Base-by-base conservation (phyloP, 768 basidiomycete species). In the Tricholoma matsutake region DNA sequence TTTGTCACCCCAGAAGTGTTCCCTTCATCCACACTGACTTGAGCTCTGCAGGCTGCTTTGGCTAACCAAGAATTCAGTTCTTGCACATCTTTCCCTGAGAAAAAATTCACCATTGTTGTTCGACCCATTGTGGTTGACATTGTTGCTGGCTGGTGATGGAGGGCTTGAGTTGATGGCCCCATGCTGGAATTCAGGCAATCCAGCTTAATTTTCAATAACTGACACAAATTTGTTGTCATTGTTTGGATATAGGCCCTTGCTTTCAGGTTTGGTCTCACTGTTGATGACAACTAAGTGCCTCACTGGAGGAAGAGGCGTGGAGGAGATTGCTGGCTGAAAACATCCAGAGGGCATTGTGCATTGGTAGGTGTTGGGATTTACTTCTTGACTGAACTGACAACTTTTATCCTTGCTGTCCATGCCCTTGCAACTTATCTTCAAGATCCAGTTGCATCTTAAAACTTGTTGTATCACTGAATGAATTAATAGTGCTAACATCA, bases 281-380 rank as follows among this genome's bases (percentile, higher is more conserved):
- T 51, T 6, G 10, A 28, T 28, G 22, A 51, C 6, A 11, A 51
- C 13, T 29, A 51, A 28, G 11, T 28, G 25, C 49, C 49, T 51
- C 13, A 14, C 49, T 51, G 49, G 49, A 51, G 49, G 13, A 51
- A 51, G 49, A 29, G 49, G 10, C 29, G 49, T 51, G 29, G 49
- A 28, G 49, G 43, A 18, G 43, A 51, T 51, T 51, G 49, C 49
- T 51, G 49, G 49, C 49, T 5, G 10, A 51, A 51, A 28, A 51
- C 10, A 11, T 51, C 6, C 49, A 51, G 25, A 16, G 28, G 25
- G 13, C 49, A 29, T 51, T 28, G 49, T 51, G 49, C 6, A 7
- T 51, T 51, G 49, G 49, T 51, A 28, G 49, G 49, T 51, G 25
- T 51, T 51, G 25, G 49, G 49, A 51, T 29, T 51, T 51, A 51